Evolutionary conservation across 768 basidiomycete species (phyloP).

Genomic region (Pleurotus djamor): DNA sequence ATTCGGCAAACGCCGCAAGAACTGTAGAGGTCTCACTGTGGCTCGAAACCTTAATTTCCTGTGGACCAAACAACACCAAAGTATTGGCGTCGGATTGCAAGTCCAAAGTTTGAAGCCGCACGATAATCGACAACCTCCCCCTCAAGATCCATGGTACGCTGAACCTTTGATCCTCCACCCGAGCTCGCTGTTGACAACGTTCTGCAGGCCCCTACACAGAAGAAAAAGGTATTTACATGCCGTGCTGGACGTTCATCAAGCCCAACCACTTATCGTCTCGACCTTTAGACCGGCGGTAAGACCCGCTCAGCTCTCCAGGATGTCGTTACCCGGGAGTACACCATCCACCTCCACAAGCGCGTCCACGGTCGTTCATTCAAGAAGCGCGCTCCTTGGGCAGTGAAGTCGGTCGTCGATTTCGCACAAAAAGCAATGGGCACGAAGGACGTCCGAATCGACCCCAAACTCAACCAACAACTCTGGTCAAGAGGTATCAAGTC

Average conservation of each 20-base stretch:
- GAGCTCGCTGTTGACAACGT: background rate
- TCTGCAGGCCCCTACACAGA: slow-evolving; percentile 45
- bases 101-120: slow-evolving; percentile 37
- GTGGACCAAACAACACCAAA: slow-evolving; percentile 38
- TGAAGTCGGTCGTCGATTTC: slow-evolving; percentile 92
- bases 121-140: slow-evolving; percentile 46
- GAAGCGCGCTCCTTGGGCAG: slow-evolving; percentile 95
- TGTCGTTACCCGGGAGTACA: slow-evolving; percentile 98
- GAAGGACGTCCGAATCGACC: slow-evolving; percentile 89
- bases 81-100: slow-evolving; percentile 28
- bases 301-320: slow-evolving; percentile 95
- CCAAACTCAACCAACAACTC: slow-evolving; percentile 93
- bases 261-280: background rate
- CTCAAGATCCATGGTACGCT: slow-evolving; percentile 66
- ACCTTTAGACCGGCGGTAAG: slow-evolving; percentile 69
- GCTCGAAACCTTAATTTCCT: slow-evolving; percentile 45
- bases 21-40: slow-evolving; percentile 43
- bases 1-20: slow-evolving; percentile 29
- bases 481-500: slow-evolving; percentile 95
- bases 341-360: slow-evolving; percentile 95
- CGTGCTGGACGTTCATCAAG: background rate
- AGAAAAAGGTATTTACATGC: slow-evolving; percentile 55
- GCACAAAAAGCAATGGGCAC: slow-evolving; percentile 97
- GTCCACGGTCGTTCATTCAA: slow-evolving; percentile 94
- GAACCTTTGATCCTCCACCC: slow-evolving; percentile 7